phyloP scores from a whole-genome alignment of 75 land plant species.

The Selaginella tamariscina region DNA sequence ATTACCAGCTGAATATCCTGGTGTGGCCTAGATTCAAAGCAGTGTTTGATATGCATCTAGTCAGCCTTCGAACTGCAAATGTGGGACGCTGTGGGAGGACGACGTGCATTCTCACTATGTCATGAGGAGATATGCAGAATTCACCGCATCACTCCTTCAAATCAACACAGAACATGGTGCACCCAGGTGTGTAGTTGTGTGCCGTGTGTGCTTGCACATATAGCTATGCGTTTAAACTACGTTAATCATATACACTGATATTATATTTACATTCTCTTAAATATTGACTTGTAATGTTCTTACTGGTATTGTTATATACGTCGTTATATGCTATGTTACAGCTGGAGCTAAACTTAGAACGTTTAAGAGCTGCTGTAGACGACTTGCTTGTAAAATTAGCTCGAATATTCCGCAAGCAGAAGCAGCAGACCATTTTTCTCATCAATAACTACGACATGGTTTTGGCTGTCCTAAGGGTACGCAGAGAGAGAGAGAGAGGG shows the following conservation, averaged over 20 bases:
- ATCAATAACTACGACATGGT: slow-evolving; percentile 99
- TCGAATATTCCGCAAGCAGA: slow-evolving; percentile 53
- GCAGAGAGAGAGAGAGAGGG: too few species aligned
- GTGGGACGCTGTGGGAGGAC: slow-evolving; percentile 89
- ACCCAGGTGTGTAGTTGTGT: slow-evolving; percentile 91
- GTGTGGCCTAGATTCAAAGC: slow-evolving; percentile 99
- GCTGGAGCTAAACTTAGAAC: slow-evolving; percentile 90
- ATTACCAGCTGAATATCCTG: slow-evolving; percentile 69
- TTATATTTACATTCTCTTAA: not conserved
- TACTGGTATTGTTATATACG: too few species aligned
- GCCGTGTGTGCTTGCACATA: too few species aligned
- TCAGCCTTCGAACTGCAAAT: slow-evolving; percentile 88
- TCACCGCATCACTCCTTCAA: slow-evolving; percentile 90
- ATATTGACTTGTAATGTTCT: not conserved
- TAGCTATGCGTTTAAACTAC: too few species aligned
- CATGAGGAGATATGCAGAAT: slow-evolving; percentile 97
- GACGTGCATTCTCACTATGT: slow-evolving; percentile 99
- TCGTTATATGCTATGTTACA: too few species aligned
- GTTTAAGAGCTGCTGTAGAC: slow-evolving; percentile 84
- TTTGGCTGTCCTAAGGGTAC: slow-evolving; percentile 81
- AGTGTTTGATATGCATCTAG: slow-evolving; percentile 98
- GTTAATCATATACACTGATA: too few species aligned
- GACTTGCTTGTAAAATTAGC: slow-evolving; percentile 82
- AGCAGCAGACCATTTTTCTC: slow-evolving; percentile 79
- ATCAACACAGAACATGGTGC: slow-evolving; percentile 88